These are phyloP conservation scores for Talinum fruticosum DNA, from an alignment of 148 eudicot genomes.

Conservation along the genomic window DNA sequence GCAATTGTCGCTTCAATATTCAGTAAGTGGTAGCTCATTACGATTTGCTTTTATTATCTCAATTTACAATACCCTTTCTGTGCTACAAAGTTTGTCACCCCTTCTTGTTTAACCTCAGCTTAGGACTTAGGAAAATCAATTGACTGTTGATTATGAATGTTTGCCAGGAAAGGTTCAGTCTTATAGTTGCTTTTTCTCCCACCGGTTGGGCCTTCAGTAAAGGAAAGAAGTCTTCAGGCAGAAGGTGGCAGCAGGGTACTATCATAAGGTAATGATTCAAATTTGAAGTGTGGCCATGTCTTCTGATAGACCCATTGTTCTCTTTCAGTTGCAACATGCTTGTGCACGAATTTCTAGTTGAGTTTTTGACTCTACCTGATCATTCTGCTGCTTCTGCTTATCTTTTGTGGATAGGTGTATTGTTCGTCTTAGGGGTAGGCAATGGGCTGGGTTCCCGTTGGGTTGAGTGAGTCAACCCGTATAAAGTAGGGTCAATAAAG, in stretches of 20 bases:
- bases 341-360: not conserved
- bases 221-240: constrained; percentile 81
- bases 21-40: constrained; percentile 42
- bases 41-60: not conserved
- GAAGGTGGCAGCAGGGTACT: constrained; percentile 94
- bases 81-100: not conserved
- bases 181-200: constrained; percentile 90
- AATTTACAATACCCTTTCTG: not conserved
- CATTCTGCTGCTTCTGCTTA: not conserved
- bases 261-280: constrained; percentile 62
- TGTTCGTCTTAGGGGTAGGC: not conserved
- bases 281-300: not conserved
- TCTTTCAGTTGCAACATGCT: not conserved
- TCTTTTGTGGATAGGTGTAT: not conserved
- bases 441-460: too few relatives aligned
- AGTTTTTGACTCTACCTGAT: not conserved
- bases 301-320: not conserved
- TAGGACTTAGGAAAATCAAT: constrained; percentile 1
- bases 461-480: too few relatives aligned
- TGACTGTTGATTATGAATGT: constrained; percentile 9
- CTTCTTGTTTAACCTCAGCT: too few relatives aligned
- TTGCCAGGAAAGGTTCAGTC: constrained; percentile 65
- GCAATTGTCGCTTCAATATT: constrained; percentile 63
- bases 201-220: constrained; percentile 94
- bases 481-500: too few relatives aligned